phyloP scores from a whole-genome alignment of 306 rosid species.

The Canavalia ensiformis region DNA sequence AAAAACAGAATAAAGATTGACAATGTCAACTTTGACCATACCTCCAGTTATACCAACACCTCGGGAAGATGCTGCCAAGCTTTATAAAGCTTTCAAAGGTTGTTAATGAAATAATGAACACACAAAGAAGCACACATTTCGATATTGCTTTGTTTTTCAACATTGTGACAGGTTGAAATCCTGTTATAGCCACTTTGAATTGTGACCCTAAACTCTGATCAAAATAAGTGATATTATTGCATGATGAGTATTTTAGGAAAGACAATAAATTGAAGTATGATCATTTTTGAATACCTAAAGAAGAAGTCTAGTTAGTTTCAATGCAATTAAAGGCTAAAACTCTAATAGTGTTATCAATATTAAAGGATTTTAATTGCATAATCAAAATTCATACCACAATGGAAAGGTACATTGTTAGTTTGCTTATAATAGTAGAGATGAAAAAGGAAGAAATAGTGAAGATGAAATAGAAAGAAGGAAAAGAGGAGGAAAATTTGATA shows the following conservation, averaged over 20 bases:
- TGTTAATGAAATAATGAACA: neutral
- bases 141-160: neutral
- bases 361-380: neutral
- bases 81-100: slow-evolving; percentile 85
- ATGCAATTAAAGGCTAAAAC: neutral
- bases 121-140: slow-evolving; percentile 1
- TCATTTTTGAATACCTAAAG: neutral
- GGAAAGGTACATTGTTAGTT: neutral
- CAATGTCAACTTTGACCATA: slow-evolving; percentile 66
- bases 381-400: neutral
- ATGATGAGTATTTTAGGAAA: neutral
- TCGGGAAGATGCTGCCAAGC: slow-evolving; percentile 67
- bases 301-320: neutral
- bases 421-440: neutral
- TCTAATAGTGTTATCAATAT: neutral
- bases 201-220: too few species aligned
- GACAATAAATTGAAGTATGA: neutral
- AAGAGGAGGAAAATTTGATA: neutral
- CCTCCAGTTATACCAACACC: slow-evolving; percentile 61
- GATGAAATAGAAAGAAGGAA: neutral
- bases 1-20: neutral
- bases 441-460: slow-evolving; percentile 2
- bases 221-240: neutral
- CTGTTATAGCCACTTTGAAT: neutral
- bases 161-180: neutral